phyloP scores from a whole-genome alignment of 2,329 filamentous ascomycete species.

The Sarocladium kiliense region DNA sequence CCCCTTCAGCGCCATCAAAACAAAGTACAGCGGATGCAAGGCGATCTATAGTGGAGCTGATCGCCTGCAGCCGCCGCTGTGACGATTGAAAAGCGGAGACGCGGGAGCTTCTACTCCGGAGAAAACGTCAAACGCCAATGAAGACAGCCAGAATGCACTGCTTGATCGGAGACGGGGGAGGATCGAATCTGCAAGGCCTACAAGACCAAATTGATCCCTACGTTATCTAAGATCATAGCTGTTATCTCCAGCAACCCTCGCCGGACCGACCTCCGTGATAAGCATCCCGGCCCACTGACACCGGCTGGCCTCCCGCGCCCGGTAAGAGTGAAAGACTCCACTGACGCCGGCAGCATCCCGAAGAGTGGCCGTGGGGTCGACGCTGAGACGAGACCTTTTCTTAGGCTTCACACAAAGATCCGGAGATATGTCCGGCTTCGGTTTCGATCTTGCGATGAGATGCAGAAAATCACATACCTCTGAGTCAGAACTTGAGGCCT shows the following conservation, averaged over 20 bases:
- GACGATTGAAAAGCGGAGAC: not conserved
- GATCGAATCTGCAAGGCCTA: too few species aligned
- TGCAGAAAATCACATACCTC: not conserved
- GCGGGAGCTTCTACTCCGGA: not conserved
- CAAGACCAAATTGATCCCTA: too few species aligned
- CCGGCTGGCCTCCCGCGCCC: too few species aligned
- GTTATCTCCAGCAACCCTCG: too few species aligned
- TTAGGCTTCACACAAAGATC: not conserved
- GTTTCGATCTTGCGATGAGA: not conserved
- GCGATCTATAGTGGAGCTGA: not conserved
- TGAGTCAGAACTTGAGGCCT: too few species aligned
- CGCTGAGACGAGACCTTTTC: too few species aligned
- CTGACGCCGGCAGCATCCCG: not conserved
- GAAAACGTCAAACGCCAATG: not conserved
- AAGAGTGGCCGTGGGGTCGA: not conserved
- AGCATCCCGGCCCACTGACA: not conserved
- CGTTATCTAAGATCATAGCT: too few species aligned
- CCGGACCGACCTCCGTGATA: too few species aligned
- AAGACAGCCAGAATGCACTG: too few species aligned
- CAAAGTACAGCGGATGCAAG: not conserved
- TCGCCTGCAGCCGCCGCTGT: not conserved
- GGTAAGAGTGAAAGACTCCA: not conserved
- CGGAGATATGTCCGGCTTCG: not conserved
- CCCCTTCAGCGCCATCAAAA: not conserved
- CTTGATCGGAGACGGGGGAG: too few species aligned